A percentile compares a stretch with the other conserved stretches of the same genome.
Evolutionary conservation across 345 rosid genomes (phyloP).

Genomic region (Citropsis articulata): DNA sequence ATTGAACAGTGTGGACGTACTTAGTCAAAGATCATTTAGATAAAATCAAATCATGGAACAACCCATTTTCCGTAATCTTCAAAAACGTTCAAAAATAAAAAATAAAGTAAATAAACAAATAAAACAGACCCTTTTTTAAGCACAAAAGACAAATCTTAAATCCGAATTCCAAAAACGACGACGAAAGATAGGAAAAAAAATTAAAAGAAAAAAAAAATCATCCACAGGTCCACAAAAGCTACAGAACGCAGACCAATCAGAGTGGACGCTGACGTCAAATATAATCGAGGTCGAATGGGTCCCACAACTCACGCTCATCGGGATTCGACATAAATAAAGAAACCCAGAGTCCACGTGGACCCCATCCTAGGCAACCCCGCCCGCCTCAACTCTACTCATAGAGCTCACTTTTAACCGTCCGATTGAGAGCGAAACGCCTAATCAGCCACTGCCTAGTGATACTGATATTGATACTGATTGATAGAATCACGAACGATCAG

Average conservation of each 20-base stretch:
- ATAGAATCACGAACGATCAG: not conserved
- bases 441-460: not conserved
- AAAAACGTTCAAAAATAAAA: no score
- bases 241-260: not conserved
- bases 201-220: not conserved
- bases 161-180: not conserved
- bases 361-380: not conserved
- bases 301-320: not conserved
- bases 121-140: not conserved
- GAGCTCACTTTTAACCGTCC: conserved; percentile 4
- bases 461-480: not conserved
- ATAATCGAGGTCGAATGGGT: not conserved
- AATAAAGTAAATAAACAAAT: not conserved
- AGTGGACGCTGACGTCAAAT: not conserved
- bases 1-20: not conserved
- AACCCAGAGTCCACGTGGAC: not conserved
- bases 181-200: not conserved
- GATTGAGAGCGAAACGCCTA: conserved; percentile 11
- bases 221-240: not conserved
- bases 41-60: not conserved
- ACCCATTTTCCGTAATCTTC: not conserved
- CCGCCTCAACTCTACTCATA: conserved; percentile 8
- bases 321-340: conserved; percentile 9
- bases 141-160: not conserved
- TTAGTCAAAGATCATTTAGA: not conserved